Evolutionary conservation across 163 green algal species (phyloP).

Genomic region (Scenedesmus sp.): DNA sequence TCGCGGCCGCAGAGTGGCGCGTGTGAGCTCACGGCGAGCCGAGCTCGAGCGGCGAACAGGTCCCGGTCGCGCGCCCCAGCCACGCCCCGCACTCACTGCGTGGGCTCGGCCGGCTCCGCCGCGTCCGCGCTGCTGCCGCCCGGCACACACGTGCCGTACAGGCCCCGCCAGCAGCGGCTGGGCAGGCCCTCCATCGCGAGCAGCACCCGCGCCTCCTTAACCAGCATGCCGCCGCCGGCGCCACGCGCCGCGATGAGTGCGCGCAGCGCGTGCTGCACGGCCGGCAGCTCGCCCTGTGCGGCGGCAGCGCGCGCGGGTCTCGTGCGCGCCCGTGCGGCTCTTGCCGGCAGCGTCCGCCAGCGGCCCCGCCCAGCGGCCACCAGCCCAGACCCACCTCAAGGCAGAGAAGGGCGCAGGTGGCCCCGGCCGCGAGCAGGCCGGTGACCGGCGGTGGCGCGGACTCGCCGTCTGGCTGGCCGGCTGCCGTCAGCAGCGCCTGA

Average conservation of each 20-base stretch:
- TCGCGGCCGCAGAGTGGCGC: not conserved
- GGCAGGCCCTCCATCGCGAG: constrained; percentile 18
- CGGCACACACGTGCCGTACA: constrained; percentile 7
- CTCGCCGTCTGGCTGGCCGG: not conserved
- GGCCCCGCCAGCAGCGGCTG: not conserved
- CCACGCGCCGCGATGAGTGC: not conserved
- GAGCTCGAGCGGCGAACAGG: not conserved
- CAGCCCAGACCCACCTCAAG: constrained; percentile 10
- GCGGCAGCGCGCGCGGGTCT: no score
- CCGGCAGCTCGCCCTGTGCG: not conserved
- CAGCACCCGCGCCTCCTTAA: constrained; percentile 1
- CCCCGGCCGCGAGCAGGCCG: constrained; percentile 2
- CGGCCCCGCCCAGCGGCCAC: no score
- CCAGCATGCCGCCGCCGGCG: not conserved
- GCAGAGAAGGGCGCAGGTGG: not conserved
- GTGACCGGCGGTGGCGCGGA: no score
- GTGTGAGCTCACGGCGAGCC: not conserved
- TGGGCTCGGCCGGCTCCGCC: constrained; percentile 15
- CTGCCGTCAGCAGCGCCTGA: no score
- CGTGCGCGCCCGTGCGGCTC: no score
- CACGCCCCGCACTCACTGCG: constrained; percentile 3
- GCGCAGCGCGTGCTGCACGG: not conserved
- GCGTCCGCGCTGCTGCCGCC: constrained; percentile 14
- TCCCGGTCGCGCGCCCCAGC: not conserved
- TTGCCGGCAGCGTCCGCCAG: no score